Percentiles rank a stretch among this genome's conserved stretches.
These are phyloP conservation scores for Eragrostis curvula DNA, from an alignment of 176 grass and related monocot genomes.

Conservation along the genomic window DNA sequence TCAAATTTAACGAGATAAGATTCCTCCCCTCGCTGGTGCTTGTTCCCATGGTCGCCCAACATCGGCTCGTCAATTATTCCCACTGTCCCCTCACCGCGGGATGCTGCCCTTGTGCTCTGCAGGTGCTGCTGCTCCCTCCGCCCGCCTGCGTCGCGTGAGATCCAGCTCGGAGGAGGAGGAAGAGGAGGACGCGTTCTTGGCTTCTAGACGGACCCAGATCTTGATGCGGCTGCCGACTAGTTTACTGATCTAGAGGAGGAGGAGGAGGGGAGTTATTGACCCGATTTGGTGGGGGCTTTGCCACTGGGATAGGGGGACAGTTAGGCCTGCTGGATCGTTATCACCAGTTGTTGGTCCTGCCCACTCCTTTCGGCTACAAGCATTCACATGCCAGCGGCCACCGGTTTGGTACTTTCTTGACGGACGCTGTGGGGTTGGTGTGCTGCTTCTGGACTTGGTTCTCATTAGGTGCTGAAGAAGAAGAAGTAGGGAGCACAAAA, in stretches of 20 bases:
- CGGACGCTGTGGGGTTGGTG: slow-evolving; percentile 59
- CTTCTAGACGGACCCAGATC: slow-evolving; percentile 69
- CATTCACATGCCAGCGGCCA: slow-evolving; percentile 46
- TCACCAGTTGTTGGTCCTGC: slow-evolving; percentile 56
- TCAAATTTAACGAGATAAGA: slow-evolving; percentile 58
- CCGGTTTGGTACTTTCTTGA: slow-evolving; percentile 59
- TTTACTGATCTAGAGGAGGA: slow-evolving; percentile 65
- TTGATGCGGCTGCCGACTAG: slow-evolving; percentile 46
- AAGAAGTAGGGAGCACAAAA: slow-evolving; percentile 10
- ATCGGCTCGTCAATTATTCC: slow-evolving; percentile 71
- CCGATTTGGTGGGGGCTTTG: slow-evolving; percentile 59
- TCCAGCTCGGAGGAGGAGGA: slow-evolving; percentile 49
- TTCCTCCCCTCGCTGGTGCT: slow-evolving; percentile 64
- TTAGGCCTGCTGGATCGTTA: slow-evolving; percentile 49
- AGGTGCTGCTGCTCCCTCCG: slow-evolving; percentile 42
- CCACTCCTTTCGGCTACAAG: slow-evolving; percentile 39
- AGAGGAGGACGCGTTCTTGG: slow-evolving; percentile 25
- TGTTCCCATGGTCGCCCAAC: slow-evolving; percentile 92
- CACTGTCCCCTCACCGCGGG: slow-evolving; percentile 68
- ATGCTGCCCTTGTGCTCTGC: slow-evolving; percentile 79
- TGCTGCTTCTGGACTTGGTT: slow-evolving; percentile 39
- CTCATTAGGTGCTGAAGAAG: slow-evolving; percentile 36
- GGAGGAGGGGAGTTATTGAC: slow-evolving; percentile 32
- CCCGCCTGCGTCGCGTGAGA: slow-evolving; percentile 34
- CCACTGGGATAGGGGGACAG: slow-evolving; percentile 51